These are phyloP conservation scores for Aspergillus amoenus DNA, from an alignment of 2,329 filamentous ascomycete genomes.

Conservation along the genomic window DNA sequence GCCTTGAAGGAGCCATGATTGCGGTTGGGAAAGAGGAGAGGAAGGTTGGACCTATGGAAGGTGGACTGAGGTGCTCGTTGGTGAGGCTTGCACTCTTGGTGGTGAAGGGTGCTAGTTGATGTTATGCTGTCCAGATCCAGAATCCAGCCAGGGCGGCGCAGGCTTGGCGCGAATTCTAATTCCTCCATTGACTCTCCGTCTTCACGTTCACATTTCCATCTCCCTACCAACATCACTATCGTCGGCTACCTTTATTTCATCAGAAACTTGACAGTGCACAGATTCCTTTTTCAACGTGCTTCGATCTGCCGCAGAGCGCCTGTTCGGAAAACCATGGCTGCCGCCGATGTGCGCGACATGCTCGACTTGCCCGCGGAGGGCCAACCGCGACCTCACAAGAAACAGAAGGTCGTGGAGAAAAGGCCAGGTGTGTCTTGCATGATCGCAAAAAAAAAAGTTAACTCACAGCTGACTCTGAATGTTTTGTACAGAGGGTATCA, in stretches of 20 bases:
- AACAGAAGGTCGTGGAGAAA: slow-evolving; percentile 66
- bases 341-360: slow-evolving; percentile 82
- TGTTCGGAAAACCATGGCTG: slow-evolving; percentile 46
- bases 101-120: slow-evolving; percentile 3
- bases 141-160: slow-evolving; percentile 25
- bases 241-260: not conserved
- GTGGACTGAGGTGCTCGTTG: not conserved
- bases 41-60: not conserved
- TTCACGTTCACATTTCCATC: slow-evolving; percentile 11
- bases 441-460: not conserved
- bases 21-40: not conserved
- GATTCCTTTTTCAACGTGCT: not conserved
- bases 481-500: slow-evolving; percentile 45
- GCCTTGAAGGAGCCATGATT: slow-evolving; percentile 38
- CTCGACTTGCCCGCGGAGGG: slow-evolving; percentile 72
- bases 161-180: slow-evolving; percentile 28
- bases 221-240: not conserved
- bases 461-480: slow-evolving; percentile 1
- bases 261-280: not conserved
- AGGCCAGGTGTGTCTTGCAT: slow-evolving; percentile 49
- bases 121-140: slow-evolving; percentile 24
- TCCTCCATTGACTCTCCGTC: slow-evolving; percentile 4
- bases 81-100: slow-evolving; percentile 2
- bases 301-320: too few relatives aligned
- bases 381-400: slow-evolving; percentile 65